Base-by-base conservation (phyloP, 2,329 filamentous ascomycete species). In the Biscogniauxia mediterranea region DNA sequence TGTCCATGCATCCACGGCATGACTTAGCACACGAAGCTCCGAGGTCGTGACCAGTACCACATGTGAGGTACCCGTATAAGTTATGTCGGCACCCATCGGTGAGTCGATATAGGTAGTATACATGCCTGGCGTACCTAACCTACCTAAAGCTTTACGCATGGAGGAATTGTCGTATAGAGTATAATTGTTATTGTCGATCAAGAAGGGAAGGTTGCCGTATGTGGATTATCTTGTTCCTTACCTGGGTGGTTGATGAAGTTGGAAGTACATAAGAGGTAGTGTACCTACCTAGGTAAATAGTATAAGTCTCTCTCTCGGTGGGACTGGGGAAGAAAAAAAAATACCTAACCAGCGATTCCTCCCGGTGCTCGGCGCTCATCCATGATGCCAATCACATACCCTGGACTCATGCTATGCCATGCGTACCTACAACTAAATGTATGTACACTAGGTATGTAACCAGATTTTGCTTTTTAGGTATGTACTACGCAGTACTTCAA, bases 21-120 rank as follows among this genome's bases (percentile, higher is more conserved):
- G 32, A 32, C 21, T 49, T 26, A n/a, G 21, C 55, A 56, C 42
- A 50, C 55, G 26, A 55, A 21, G 58, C 58, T 28, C 25, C 38
- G 49, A 59, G 28, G 59, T 50, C 59, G 60, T 62, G 63, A 57
- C 52, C 28, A 46, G 49, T 54, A 46, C 56, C 54, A 61, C 62
- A 58, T 55, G 66, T 60, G 62, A 66, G 67, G 67, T 68, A 68
- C 68, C 50, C 65, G 61, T 60, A 46, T 46, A 46, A 56, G 65
- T 52, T 32, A 66, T 65, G 67, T 60, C 64, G 64, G 65, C 59
- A 68, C 64, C 67, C 68, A 69, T 70, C 68, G 67, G 68, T 69
- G 67, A 70, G 64, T 46, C 15, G 9, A 38, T 15, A n/a, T 9
- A 2, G 7, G 32, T 15, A 23, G 23, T 23, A 23, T 23, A 23